A percentile compares a stretch with the other conserved stretches of the same genome.
Evolutionary conservation across 371 early-diverging fungal genomes (phyloP).

Genomic region (Rhizopus sp.): DNA sequence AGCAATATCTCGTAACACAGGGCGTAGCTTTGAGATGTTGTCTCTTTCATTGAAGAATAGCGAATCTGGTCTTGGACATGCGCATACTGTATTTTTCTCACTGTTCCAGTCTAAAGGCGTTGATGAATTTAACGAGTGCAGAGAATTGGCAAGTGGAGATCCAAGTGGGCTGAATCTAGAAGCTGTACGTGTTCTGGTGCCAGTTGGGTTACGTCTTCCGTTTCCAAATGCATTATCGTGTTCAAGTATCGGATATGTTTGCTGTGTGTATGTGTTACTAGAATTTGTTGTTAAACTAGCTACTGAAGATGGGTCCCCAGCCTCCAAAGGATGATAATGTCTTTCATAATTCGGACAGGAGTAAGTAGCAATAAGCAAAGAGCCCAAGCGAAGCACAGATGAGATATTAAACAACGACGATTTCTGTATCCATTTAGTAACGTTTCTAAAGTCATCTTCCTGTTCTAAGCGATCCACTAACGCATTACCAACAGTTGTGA

Average conservation of each 20-base stretch:
- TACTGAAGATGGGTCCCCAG: background rate
- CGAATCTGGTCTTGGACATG: conserved; percentile 32
- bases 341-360: conserved; percentile 39
- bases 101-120: conserved; percentile 23
- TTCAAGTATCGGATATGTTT: background rate
- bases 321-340: conserved; percentile 16
- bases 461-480: conserved; percentile 2
- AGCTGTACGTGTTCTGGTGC: conserved; percentile 15
- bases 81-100: conserved; percentile 24
- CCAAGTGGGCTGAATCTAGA: conserved; percentile 27
- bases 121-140: background rate
- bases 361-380: conserved; percentile 44
- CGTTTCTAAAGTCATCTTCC: conserved; percentile 19
- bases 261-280: background rate
- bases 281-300: background rate
- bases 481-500: conserved; percentile 9
- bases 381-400: conserved; percentile 39
- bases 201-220: conserved; percentile 2
- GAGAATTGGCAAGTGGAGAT: conserved; percentile 11
- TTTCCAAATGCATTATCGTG: background rate
- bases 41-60: conserved; percentile 31
- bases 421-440: conserved; percentile 23
- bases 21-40: conserved; percentile 23
- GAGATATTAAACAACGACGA: conserved; percentile 40
- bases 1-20: conserved; percentile 40